phyloP scores from a whole-genome alignment of 2,329 filamentous ascomycete species.

The Epichloe sp. region DNA sequence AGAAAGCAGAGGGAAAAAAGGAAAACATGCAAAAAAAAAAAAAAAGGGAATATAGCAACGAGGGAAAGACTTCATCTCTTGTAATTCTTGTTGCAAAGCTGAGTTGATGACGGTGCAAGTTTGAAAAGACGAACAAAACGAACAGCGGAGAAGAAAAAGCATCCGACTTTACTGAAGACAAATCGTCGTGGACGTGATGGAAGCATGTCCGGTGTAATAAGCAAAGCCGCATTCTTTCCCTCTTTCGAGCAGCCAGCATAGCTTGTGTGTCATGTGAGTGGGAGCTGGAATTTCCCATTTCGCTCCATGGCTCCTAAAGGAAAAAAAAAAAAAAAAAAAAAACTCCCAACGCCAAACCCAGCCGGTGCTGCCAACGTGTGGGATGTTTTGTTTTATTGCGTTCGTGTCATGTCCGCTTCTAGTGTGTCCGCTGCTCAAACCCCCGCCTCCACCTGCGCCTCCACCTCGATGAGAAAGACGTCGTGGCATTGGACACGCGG shows the following conservation, averaged over 20 bases:
- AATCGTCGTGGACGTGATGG: neutral
- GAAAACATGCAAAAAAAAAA: too few relatives aligned
- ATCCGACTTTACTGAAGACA: neutral
- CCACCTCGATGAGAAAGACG: neutral
- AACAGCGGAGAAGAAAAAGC: too few relatives aligned
- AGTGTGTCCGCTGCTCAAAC: neutral
- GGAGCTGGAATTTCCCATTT: neutral
- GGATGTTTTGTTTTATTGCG: too few relatives aligned
- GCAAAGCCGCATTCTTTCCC: neutral
- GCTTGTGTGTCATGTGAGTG: conserved; percentile 3
- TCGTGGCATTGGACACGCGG: neutral
- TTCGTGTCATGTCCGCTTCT: neutral
- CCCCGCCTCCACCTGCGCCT: neutral
- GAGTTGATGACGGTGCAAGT: too few relatives aligned
- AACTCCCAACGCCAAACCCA: too few relatives aligned
- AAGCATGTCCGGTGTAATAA: too few relatives aligned
- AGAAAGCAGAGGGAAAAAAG: neutral
- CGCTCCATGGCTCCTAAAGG: too few relatives aligned
- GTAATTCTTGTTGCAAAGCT: too few relatives aligned
- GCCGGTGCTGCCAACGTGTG: neutral
- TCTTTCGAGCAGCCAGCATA: conserved; percentile 1
- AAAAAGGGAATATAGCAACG: too few relatives aligned
- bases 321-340: too few relatives aligned
- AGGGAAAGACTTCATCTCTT: too few relatives aligned
- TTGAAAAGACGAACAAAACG: too few relatives aligned